Evolutionary conservation across 768 basidiomycete genomes (phyloP).

Genomic region (Termitomyces sp.): DNA sequence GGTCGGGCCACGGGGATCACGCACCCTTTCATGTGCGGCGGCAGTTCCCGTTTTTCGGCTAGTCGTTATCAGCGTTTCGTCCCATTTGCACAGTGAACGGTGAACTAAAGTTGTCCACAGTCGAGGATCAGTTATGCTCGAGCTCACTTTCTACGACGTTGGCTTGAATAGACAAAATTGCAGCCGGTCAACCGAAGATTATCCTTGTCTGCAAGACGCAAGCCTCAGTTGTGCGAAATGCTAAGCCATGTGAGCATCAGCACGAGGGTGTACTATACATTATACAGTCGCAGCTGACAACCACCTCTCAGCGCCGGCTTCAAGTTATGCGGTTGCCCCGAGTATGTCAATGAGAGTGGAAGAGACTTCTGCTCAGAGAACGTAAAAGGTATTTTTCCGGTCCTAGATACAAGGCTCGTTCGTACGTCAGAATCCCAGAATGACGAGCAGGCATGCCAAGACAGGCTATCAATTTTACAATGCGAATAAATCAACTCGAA

Average conservation of each 20-base stretch:
- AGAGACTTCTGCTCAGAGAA: background rate
- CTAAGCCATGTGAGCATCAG: background rate
- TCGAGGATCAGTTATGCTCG: too few species aligned
- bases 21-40: too few species aligned
- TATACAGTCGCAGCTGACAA: background rate
- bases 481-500: background rate
- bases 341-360: background rate
- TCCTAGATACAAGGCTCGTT: background rate
- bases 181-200: background rate
- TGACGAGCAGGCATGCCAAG: background rate
- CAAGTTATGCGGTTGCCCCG: background rate
- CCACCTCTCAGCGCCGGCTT: background rate
- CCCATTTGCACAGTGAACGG: too few species aligned
- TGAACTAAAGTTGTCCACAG: too few species aligned
- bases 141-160: too few species aligned
- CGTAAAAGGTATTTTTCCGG: background rate
- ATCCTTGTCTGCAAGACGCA: background rate
- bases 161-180: too few species aligned
- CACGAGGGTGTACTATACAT: background rate
- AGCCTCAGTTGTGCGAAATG: background rate
- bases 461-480: background rate
- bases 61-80: too few species aligned
- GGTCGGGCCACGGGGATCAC: too few species aligned
- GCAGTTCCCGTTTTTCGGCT: too few species aligned
- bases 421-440: background rate